A percentile compares a stretch with the other conserved stretches of the same genome.
These are phyloP conservation scores for Babesia bovis DNA, from an alignment of 169 alveolate species.

Conservation along the genomic window DNA sequence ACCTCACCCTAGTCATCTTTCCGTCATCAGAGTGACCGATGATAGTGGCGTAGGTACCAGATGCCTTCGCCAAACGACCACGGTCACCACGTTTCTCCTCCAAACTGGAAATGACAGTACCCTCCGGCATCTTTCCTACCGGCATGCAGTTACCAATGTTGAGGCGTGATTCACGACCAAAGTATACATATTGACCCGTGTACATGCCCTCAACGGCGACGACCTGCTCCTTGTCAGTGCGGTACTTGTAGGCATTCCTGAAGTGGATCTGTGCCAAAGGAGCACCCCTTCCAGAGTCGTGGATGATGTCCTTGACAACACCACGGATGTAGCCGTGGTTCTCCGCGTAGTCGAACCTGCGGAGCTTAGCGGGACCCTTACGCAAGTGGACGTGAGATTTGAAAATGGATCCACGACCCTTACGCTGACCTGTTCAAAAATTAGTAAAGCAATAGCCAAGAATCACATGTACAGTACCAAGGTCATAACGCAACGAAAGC, in stretches of 20 bases:
- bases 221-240: conserved; percentile 92
- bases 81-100: conserved; percentile 98
- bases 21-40: conserved; percentile 97
- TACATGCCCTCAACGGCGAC: conserved; percentile 98
- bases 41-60: conserved; percentile 95
- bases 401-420: conserved; percentile 96
- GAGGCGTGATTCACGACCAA: conserved; percentile 95
- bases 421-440: conserved; percentile 90
- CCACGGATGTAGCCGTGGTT: conserved; percentile 94
- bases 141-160: conserved; percentile 98
- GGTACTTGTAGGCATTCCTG: conserved; percentile 96
- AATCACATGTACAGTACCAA: no score
- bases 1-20: conserved; percentile 92
- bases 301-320: conserved; percentile 94
- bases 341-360: conserved; percentile 94
- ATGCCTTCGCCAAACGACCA: conserved; percentile 97
- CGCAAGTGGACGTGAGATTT: conserved; percentile 91
- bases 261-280: conserved; percentile 95
- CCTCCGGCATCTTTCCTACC: conserved; percentile 97
- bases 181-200: conserved; percentile 98
- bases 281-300: conserved; percentile 99
- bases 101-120: conserved; percentile 94
- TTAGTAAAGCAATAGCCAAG: neutral
- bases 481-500: neutral
- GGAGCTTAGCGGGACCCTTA: conserved; percentile 94